These are phyloP conservation scores for Xylaria grammica DNA, from an alignment of 495 filamentous ascomycete genomes.

Conservation along the genomic window DNA sequence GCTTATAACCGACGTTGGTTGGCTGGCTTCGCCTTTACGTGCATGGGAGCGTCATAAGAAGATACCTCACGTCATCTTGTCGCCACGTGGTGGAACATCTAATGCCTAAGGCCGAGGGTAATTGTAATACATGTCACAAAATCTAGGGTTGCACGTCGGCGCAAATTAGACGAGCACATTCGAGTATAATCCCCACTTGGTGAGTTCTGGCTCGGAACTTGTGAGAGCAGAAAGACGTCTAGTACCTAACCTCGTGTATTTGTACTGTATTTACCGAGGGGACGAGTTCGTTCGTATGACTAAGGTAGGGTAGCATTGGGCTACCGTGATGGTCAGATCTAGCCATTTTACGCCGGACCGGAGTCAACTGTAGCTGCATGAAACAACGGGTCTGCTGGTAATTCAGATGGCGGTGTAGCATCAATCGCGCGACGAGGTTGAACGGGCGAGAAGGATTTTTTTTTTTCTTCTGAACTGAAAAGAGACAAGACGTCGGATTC, in stretches of 20 bases:
- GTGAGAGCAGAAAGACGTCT: neutral
- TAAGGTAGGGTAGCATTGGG: slow-evolving; percentile 24
- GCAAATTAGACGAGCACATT: slow-evolving; percentile 10
- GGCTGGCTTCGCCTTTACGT: neutral
- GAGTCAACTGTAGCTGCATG: slow-evolving; percentile 22
- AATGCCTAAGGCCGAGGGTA: neutral
- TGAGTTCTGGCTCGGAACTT: slow-evolving; percentile 1
- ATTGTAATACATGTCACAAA: neutral
- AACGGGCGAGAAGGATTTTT: neutral
- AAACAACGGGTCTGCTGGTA: slow-evolving; percentile 18
- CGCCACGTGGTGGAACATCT: slow-evolving; percentile 19
- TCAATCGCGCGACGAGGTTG: neutral
- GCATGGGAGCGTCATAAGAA: neutral
- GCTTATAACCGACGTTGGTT: neutral
- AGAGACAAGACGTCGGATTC: neutral
- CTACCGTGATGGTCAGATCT: slow-evolving; percentile 19
- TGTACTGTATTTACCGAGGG: neutral
- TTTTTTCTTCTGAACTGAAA: too few species aligned
- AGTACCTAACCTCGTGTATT: neutral
- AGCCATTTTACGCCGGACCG: slow-evolving; percentile 18
- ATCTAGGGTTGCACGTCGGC: neutral
- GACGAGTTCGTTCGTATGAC: slow-evolving; percentile 10
- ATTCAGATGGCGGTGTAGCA: slow-evolving; percentile 27
- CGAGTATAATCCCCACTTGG: slow-evolving; percentile 1
- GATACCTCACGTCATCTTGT: neutral